Base-by-base conservation (phyloP, 148 eudicot genomes). In the Chenopodium berlandieri region DNA sequence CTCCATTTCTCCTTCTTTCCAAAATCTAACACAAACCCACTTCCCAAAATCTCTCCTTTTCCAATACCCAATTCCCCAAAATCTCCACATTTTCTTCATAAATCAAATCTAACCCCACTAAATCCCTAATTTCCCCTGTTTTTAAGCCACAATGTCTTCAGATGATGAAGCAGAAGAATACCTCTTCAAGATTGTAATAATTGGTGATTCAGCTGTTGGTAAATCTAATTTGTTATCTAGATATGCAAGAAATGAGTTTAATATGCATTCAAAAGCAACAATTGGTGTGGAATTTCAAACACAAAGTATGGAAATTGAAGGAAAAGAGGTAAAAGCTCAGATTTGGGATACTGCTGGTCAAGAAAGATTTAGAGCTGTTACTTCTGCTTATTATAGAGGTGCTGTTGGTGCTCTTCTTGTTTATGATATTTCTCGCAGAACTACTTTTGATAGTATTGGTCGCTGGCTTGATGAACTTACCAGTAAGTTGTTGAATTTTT, bases 291-390 rank as follows among this genome's bases (percentile, higher is more conserved):
- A 91, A 76, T 91, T 91, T 34, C 93, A 91, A 72, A 91, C 93
- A 0, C 90, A 88, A 73, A 89, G 88, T 47, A 83, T 91, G 80
- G 93, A 87, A 22, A 86, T 91, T 44, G 93, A 88, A 52, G 91
- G 91, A 0, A 89, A 89, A 75, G 91, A 89, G 23, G 90, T 91
- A 7, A 89, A 89, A 78, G 93, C 93, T 70, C 93, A 91, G 89
- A 89, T 91, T 85, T 91, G 93, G 93, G 93, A 91, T 78, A 91
- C 93, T 71, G 93, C 93, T 30, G 93, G 91, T 31, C 93, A 91
- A 79, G 93, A 91, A 54, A 83, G 93, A 8, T 91, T 91, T 56
- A 87, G 93, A 1, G 93, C 93, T 56, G 93, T 91, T 65, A 91
- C 93, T n/a, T 91, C 93, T 71, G 93, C 93, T 37, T 91, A 91